Evolutionary conservation across 179 eudicot genomes (phyloP).

Genomic region (Patellifolia procumbens): DNA sequence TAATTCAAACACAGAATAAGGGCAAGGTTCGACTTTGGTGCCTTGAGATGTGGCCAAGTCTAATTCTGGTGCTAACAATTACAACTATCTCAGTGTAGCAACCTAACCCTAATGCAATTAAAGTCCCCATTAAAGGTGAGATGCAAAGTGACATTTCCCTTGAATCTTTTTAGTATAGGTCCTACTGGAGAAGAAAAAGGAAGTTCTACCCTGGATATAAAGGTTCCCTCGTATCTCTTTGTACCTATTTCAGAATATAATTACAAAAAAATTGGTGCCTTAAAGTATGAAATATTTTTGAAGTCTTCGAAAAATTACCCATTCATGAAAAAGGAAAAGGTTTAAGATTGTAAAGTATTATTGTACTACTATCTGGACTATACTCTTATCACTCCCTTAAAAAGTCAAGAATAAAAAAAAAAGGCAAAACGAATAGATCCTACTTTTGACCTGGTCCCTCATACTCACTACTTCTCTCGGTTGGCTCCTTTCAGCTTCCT

Average conservation of each 20-base stretch:
- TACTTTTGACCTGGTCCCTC: not conserved
- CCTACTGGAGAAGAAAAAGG: no score
- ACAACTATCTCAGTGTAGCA: not conserved
- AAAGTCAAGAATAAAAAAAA: no score
- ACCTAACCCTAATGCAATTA: not conserved
- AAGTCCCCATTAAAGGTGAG: not conserved
- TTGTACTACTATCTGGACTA: no score
- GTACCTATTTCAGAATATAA: conserved; percentile 28
- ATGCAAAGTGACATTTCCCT: not conserved
- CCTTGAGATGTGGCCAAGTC: not conserved
- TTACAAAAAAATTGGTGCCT: not conserved
- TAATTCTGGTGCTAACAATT: not conserved
- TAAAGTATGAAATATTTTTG: not conserved
- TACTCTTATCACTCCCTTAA: no score
- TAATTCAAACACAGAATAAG: not conserved
- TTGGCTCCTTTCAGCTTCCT: not conserved
- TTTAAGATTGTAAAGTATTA: no score
- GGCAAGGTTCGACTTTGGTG: not conserved
- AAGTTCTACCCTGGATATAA: no score
- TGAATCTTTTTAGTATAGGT: not conserved
- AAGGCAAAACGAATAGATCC: no score
- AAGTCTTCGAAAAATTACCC: no score
- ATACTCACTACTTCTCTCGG: not conserved
- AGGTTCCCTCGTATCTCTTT: no score
- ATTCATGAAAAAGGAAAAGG: no score